Evolutionary conservation across 2,329 filamentous ascomycete species (phyloP).

Genomic region (Ilyonectria destructans): DNA sequence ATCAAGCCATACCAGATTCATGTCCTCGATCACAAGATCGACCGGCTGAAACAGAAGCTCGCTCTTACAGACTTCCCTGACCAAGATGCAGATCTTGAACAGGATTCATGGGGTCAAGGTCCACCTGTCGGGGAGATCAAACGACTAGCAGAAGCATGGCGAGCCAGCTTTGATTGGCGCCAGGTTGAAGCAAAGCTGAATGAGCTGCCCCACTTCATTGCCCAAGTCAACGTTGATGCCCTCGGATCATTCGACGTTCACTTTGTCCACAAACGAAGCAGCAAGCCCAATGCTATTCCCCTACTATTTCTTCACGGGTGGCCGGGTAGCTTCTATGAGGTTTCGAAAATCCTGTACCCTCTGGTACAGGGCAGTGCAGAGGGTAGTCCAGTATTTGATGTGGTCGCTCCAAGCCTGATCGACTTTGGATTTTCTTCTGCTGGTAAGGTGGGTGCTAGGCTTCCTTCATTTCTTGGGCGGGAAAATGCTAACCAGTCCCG

Average conservation of each 20-base stretch:
- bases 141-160: conserved; percentile 50
- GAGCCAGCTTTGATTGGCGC: conserved; percentile 71
- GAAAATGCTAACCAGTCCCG: too few species aligned
- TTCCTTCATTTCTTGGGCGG: too few species aligned
- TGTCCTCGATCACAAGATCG: conserved; percentile 46
- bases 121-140: conserved; percentile 45
- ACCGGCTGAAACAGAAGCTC: conserved; percentile 47
- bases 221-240: conserved; percentile 65
- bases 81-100: conserved; percentile 10
- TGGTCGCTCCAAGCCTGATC: too few species aligned
- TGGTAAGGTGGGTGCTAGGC: too few species aligned
- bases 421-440: too few species aligned
- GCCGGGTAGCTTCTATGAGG: background rate
- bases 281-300: conserved; percentile 68
- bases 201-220: conserved; percentile 68
- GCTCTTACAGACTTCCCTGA: conserved; percentile 36
- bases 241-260: conserved; percentile 74
- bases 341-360: too few species aligned
- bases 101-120: conserved; percentile 43
- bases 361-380: too few species aligned
- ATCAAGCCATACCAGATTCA: conserved; percentile 51
- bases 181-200: conserved; percentile 70
- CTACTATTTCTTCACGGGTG: conserved; percentile 65
- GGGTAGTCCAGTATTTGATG: too few species aligned
- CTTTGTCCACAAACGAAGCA: conserved; percentile 71